Evolutionary conservation across 352 stramenopile species (phyloP).

Genomic region (Phytophthora palmivora): DNA sequence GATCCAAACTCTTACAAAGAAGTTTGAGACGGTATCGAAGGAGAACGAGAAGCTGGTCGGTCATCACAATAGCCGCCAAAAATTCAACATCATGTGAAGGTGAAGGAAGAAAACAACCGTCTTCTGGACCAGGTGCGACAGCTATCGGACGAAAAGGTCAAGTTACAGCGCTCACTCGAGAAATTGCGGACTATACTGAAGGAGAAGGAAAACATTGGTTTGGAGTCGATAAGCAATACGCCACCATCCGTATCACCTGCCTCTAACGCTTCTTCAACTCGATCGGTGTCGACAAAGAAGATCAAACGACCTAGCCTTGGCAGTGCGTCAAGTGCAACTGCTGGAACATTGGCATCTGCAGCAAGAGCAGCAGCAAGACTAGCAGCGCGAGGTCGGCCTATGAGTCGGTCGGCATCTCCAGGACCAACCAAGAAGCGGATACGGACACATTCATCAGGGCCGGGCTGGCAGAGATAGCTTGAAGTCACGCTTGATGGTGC

Average conservation of each 20-base stretch:
- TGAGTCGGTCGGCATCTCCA: constrained; percentile 40
- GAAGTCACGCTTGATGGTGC: constrained; percentile 10
- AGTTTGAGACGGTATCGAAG: constrained; percentile 51
- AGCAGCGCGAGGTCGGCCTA: constrained; percentile 22
- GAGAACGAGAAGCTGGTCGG: constrained; percentile 82
- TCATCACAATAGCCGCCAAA: constrained; percentile 81
- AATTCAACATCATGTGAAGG: constrained; percentile 83
- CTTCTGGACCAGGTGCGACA: constrained; percentile 72
- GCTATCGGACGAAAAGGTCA: constrained; percentile 70
- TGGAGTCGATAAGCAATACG: constrained; percentile 31
- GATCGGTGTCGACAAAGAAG: constrained; percentile 11
- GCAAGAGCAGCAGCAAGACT: constrained; percentile 34
- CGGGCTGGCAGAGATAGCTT: constrained; percentile 42
- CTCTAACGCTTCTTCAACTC: constrained; percentile 27
- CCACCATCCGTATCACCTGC: constrained; percentile 28
- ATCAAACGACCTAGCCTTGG: constrained; percentile 24
- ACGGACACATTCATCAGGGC: constrained; percentile 34
- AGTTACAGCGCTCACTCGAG: constrained; percentile 54
- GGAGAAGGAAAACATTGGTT: constrained; percentile 77
- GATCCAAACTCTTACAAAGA: constrained; percentile 43
- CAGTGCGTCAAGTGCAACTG: constrained; percentile 30
- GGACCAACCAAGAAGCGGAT: constrained; percentile 51
- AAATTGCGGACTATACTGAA: constrained; percentile 59
- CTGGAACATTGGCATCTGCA: constrained; percentile 24
- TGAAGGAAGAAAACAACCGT: constrained; percentile 88